Evolutionary conservation across 1,139 yeast species (phyloP).

Genomic region (Casaregolazyma lundiana): DNA sequence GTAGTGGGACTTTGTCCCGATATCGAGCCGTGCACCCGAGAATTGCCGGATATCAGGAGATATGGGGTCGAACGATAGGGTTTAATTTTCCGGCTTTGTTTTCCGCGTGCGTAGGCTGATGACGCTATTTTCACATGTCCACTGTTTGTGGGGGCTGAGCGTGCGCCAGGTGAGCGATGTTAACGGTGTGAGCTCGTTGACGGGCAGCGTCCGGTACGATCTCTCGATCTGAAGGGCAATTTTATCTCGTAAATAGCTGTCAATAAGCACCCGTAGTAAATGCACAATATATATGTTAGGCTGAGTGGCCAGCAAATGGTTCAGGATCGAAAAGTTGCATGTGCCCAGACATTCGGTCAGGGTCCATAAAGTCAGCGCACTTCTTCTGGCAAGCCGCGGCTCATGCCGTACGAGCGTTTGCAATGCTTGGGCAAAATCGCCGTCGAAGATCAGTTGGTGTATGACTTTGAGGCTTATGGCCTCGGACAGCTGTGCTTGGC

Average conservation of each 20-base stretch:
- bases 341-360: background rate
- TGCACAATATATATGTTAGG: background rate
- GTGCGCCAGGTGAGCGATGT: background rate
- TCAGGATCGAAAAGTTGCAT: background rate
- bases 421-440: background rate
- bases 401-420: background rate
- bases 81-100: background rate
- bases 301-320: background rate
- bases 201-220: background rate
- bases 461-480: background rate
- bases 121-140: background rate
- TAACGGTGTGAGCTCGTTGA: background rate
- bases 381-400: background rate
- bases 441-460: background rate
- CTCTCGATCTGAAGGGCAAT: background rate
- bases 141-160: background rate
- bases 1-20: no score
- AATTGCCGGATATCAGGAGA: background rate
- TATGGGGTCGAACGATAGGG: background rate
- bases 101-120: background rate
- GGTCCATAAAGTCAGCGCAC: background rate
- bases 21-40: background rate
- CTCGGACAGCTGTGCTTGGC: background rate
- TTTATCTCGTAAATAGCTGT: background rate
- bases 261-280: background rate